phyloP scores from a whole-genome alignment of 202 grass and related monocot genomes.

The Elaeis oleifera region DNA sequence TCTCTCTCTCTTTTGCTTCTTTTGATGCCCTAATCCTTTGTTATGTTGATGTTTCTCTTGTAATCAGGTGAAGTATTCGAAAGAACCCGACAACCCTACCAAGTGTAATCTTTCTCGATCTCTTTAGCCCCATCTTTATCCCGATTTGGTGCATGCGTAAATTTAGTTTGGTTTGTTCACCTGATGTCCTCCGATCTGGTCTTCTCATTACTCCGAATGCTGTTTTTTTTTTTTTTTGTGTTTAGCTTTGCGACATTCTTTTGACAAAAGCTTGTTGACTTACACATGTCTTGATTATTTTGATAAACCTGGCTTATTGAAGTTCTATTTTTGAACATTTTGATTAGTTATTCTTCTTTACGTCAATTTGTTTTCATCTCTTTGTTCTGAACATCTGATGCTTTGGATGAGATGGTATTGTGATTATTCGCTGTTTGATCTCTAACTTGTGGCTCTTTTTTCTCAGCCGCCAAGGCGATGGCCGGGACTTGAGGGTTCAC shows the following conservation, averaged over 20 bases:
- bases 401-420: slow-evolving; percentile 1
- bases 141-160: not conserved
- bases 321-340: too few relatives aligned
- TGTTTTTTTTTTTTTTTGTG: too few relatives aligned
- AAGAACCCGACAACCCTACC: slow-evolving; percentile 58
- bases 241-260: too few relatives aligned
- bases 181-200: too few relatives aligned
- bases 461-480: slow-evolving; percentile 48
- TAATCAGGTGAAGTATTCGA: slow-evolving; percentile 73
- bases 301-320: too few relatives aligned
- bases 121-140: not conserved
- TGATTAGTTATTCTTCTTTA: too few relatives aligned
- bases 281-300: too few relatives aligned
- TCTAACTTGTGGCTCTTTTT: not conserved
- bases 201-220: too few relatives aligned
- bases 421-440: slow-evolving; percentile 20
- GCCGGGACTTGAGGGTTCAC: slow-evolving; percentile 76
- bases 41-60: not conserved
- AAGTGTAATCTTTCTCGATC: slow-evolving; percentile 49
- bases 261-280: too few relatives aligned
- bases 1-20: too few relatives aligned
- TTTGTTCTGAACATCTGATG: not conserved
- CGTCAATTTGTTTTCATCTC: too few relatives aligned
- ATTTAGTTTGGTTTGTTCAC: not conserved
- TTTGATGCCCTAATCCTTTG: too few relatives aligned